phyloP scores from a whole-genome alignment of 2,329 filamentous ascomycete genomes.

The Cladophialophora psammophila region DNA sequence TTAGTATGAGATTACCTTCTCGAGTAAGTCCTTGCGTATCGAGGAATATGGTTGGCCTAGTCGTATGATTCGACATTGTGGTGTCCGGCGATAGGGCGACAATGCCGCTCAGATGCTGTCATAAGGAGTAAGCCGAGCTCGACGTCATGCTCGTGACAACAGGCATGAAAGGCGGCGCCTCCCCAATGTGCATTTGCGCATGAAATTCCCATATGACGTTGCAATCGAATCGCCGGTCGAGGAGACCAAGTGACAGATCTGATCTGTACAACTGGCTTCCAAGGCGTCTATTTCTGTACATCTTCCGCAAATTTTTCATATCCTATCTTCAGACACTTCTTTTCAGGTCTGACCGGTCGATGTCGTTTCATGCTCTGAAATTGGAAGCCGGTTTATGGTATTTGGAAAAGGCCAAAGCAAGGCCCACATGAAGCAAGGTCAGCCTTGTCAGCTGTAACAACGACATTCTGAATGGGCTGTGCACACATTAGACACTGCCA shows the following conservation, averaged over 20 bases:
- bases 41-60: neutral
- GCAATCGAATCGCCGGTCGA: constrained; percentile 1
- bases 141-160: constrained; percentile 12
- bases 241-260: constrained; percentile 10
- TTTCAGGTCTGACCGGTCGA: constrained; percentile 1
- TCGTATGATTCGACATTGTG: neutral
- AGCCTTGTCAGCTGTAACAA: constrained; percentile 8
- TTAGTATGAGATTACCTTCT: neutral
- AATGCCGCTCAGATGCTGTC: neutral
- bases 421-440: neutral
- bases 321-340: neutral
- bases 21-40: constrained; percentile 5
- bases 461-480: neutral
- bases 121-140: neutral
- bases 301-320: constrained; percentile 5
- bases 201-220: neutral
- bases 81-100: neutral
- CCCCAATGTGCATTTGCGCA: neutral
- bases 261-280: constrained; percentile 9
- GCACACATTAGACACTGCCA: neutral
- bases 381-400: neutral
- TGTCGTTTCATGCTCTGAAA: neutral
- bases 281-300: neutral
- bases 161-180: neutral
- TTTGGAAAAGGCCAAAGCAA: constrained; percentile 1